A percentile compares a stretch with the other conserved stretches of the same genome.
These are phyloP conservation scores for Reticulascus tulasneorum DNA, from an alignment of 2,329 filamentous ascomycete species.

Conservation along the genomic window DNA sequence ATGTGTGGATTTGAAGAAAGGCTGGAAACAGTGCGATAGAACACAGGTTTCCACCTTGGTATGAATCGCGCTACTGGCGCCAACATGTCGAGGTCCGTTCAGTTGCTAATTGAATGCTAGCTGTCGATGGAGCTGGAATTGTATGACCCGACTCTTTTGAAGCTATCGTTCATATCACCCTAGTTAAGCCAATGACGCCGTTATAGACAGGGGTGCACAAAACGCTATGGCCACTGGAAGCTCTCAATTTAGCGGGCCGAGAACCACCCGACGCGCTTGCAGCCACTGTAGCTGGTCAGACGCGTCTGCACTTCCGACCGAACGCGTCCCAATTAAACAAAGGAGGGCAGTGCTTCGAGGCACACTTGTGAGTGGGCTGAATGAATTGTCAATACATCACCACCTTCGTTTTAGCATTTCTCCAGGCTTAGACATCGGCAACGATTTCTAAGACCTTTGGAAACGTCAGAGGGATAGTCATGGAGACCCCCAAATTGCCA, in stretches of 20 bases:
- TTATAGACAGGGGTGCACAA: too few species aligned
- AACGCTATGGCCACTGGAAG: too few species aligned
- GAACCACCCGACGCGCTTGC: too few species aligned
- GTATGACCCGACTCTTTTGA: neutral
- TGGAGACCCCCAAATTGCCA: constrained; percentile 11
- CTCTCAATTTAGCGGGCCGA: too few species aligned
- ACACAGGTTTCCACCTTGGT: constrained; percentile 8
- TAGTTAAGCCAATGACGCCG: neutral
- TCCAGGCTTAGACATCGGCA: too few species aligned
- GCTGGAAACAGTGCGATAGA: constrained; percentile 37
- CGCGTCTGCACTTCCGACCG: neutral
- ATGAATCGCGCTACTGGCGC: constrained; percentile 21
- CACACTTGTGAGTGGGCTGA: too few species aligned
- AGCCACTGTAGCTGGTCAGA: too few species aligned
- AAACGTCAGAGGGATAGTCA: too few species aligned
- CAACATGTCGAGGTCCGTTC: constrained; percentile 25
- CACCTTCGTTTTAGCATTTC: too few species aligned
- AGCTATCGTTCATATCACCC: neutral
- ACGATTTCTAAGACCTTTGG: too few species aligned
- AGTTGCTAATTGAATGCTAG: neutral
- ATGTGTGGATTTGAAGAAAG: constrained; percentile 50
- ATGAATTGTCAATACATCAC: too few species aligned
- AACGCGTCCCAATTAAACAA: constrained; percentile 18
- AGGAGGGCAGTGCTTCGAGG: too few species aligned
- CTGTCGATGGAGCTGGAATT: neutral